These are phyloP conservation scores for Tolypocladium tundrense DNA, from an alignment of 2,329 filamentous ascomycete species.

Conservation along the genomic window DNA sequence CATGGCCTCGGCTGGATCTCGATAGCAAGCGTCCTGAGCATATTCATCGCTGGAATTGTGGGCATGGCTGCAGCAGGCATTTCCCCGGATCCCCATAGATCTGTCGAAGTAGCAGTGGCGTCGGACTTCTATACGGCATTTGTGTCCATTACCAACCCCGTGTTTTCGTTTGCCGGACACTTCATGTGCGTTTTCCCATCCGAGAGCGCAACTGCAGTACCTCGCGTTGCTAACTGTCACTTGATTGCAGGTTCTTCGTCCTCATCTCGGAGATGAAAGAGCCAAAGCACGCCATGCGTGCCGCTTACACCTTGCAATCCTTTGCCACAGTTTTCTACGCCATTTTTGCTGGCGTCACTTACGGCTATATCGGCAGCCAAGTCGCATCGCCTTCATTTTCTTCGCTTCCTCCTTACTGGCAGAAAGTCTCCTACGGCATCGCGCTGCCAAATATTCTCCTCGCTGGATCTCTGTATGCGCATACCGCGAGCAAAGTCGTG, in stretches of 20 bases:
- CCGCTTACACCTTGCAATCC: constrained; percentile 37
- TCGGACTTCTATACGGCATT: constrained; percentile 21
- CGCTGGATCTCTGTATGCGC: constrained; percentile 37
- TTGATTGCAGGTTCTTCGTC: constrained; percentile 31
- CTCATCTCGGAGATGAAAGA: constrained; percentile 42
- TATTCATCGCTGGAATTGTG: constrained; percentile 37
- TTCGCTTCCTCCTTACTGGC: constrained; percentile 32
- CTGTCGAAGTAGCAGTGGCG: constrained; percentile 24
- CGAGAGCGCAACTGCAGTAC: background rate
- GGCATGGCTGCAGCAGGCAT: constrained; percentile 38
- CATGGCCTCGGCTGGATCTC: constrained; percentile 37
- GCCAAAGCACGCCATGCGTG: constrained; percentile 39
- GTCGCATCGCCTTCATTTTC: constrained; percentile 37
- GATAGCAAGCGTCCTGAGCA: constrained; percentile 32
- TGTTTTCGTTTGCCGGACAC: constrained; percentile 41
- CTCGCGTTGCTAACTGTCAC: background rate
- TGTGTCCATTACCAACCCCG: constrained; percentile 30
- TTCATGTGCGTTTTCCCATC: constrained; percentile 25
- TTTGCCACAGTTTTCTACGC: constrained; percentile 40
- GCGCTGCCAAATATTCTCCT: constrained; percentile 40
- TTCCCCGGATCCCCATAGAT: constrained; percentile 24
- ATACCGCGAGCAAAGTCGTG: constrained; percentile 40
- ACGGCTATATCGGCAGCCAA: constrained; percentile 35
- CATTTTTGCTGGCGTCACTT: constrained; percentile 38
- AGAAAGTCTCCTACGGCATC: constrained; percentile 39